phyloP scores from a whole-genome alignment of 1,139 yeast genomes.

The Suhomyces bribrorum region DNA sequence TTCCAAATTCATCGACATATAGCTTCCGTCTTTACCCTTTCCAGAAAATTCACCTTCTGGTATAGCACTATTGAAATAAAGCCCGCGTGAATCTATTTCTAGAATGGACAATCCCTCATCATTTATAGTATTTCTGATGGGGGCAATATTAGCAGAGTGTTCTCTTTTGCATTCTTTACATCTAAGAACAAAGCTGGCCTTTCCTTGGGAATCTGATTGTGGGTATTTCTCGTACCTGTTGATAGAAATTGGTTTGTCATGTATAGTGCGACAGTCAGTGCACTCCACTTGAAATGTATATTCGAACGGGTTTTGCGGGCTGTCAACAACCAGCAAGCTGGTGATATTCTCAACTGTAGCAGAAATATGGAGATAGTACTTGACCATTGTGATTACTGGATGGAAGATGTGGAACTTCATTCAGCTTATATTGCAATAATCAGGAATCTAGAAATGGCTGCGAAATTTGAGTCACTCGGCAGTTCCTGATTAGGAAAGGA shows the following conservation, averaged over 20 bases:
- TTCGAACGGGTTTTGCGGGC: constrained; percentile 62
- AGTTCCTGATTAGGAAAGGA: no score
- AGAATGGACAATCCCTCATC: constrained; percentile 34
- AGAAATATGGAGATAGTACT: constrained; percentile 47
- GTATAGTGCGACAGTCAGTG: constrained; percentile 75
- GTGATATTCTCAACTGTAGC: constrained; percentile 69
- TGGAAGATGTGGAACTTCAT: no score
- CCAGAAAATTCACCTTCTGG: no score
- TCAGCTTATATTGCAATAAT: no score
- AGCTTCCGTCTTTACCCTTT: no score
- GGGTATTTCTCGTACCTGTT: constrained; percentile 63
- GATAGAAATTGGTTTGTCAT: constrained; percentile 71
- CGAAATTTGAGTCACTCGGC: no score
- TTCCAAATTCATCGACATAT: no score
- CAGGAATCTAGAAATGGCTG: no score
- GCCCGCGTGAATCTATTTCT: no score
- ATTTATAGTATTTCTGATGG: constrained; percentile 33
- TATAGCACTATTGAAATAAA: no score
- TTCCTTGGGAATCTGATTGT: constrained; percentile 76
- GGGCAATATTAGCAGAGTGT: constrained; percentile 37
- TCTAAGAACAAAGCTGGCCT: constrained; percentile 78
- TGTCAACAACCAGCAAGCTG: constrained; percentile 62
- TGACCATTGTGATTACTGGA: constrained; percentile 43
- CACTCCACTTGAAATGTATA: constrained; percentile 75
- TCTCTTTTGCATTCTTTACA: constrained; percentile 65